Percentiles rank a stretch among this genome's conserved stretches.
These are phyloP conservation scores for Sordariomycetes sp. DNA, from an alignment of 2,329 filamentous ascomycete genomes.

Conservation along the genomic window DNA sequence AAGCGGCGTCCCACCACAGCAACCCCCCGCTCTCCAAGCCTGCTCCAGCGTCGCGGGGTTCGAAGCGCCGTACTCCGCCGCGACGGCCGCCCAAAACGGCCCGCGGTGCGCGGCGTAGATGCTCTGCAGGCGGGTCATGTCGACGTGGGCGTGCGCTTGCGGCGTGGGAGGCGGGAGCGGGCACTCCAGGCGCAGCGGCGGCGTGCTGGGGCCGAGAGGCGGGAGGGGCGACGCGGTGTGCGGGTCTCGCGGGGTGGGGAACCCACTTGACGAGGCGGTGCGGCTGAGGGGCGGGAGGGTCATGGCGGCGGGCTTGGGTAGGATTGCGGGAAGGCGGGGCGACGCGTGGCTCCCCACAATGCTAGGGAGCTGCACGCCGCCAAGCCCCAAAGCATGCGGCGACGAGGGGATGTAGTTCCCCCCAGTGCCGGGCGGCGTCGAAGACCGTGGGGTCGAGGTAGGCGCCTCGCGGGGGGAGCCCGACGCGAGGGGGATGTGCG, in stretches of 20 bases:
- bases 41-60: constrained; percentile 54
- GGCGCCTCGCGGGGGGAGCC: constrained; percentile 32
- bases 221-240: constrained; percentile 25
- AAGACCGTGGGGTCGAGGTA: constrained; percentile 30
- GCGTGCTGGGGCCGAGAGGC: constrained; percentile 20
- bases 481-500: constrained; percentile 30
- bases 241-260: constrained; percentile 27
- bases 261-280: constrained; percentile 21
- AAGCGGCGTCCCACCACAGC: constrained; percentile 30
- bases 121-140: constrained; percentile 51
- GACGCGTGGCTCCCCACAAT: constrained; percentile 32
- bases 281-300: constrained; percentile 22
- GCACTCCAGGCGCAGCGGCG: constrained; percentile 48
- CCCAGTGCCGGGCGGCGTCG: constrained; percentile 31
- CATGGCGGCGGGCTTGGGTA: constrained; percentile 50
- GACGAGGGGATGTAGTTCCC: constrained; percentile 30
- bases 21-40: constrained; percentile 45
- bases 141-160: constrained; percentile 31
- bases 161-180: constrained; percentile 25
- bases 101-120: constrained; percentile 59
- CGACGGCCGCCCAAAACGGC: constrained; percentile 61
- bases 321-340: constrained; percentile 44
- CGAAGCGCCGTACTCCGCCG: constrained; percentile 56
- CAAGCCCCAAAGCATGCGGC: constrained; percentile 17
- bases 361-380: constrained; percentile 37